Evolutionary conservation across 1,284 basidiomycete species (phyloP).

Genomic region (Rhodotorula sp.): DNA sequence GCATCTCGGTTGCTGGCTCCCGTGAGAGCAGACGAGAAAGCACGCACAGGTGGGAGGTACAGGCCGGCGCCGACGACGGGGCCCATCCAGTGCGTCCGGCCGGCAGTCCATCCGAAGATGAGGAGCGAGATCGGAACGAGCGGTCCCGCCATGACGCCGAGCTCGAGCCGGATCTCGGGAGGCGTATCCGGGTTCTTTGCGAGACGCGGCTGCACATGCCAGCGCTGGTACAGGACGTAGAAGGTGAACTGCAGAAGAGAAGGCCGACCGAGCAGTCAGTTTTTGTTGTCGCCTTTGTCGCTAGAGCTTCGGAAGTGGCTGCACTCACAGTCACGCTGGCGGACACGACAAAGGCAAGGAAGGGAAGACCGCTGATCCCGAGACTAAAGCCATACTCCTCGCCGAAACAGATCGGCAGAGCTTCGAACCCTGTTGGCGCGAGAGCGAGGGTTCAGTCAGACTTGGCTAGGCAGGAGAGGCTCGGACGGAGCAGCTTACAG

Average conservation of each 20-base stretch:
- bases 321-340: not conserved
- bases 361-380: conserved; percentile 22
- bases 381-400: conserved; percentile 28
- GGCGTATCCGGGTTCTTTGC: conserved; percentile 21
- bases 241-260: conserved; percentile 30
- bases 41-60: conserved; percentile 12
- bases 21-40: not conserved
- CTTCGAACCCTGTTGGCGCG: conserved; percentile 37
- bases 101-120: conserved; percentile 36
- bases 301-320: not conserved
- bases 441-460: not conserved
- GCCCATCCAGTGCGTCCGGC: conserved; percentile 27
- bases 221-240: conserved; percentile 33
- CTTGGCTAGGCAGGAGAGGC: not conserved
- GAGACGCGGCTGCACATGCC: conserved; percentile 21
- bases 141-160: conserved; percentile 22
- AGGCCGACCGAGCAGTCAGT: not conserved
- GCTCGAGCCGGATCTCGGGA: conserved; percentile 33
- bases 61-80: conserved; percentile 31
- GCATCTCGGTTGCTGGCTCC: not conserved
- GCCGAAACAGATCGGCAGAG: conserved; percentile 41
- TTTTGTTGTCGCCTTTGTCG: not conserved
- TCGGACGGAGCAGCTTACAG: conserved; percentile 1
- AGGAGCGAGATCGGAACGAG: conserved; percentile 30
- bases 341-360: conserved; percentile 26